Base-by-base conservation (phyloP, 164 flowering plant genomes). In the Stephania yunnanensis region DNA sequence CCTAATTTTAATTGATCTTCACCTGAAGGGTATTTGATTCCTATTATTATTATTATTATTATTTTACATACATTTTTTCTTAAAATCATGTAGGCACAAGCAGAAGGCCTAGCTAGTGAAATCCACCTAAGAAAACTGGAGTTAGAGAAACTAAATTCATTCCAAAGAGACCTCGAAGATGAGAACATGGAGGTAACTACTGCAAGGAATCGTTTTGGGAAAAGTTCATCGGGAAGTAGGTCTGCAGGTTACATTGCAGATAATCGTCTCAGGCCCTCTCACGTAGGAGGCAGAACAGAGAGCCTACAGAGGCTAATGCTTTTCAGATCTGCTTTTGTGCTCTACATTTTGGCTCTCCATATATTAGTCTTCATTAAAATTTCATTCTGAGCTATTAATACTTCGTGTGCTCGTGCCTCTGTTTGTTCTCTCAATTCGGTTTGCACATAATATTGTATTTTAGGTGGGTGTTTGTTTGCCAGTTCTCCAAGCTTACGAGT, bases 321-420 rank as follows among this genome's bases (percentile, higher is more conserved):
- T 46, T 82, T 91, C 75, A 88, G 95, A 80, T 94, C 94, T 42
- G 84, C 90, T 17, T 92, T 92, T 78, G 95, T 90, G 78, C 87
- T 92, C 70, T 92, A 94, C 83, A 91, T 94, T 80, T 86, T 92
- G 73, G 85, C 80, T 73, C 82, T 94, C 72, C 95, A 94, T 71
- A 77, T 94, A 72, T 69, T 91, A 82, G 98, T 94, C 73, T 94
- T 92, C 85, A 90, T 94, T 78, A 92, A 87, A 85, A 85, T 94
- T 63, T 92, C 97, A 67, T 92, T 90, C 79, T 93, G 77, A 80
- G 22, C 67, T 30, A 6, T n/a, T 65, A 30, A 1, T 31, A 30
- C 2, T 31, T 10, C 15, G 4, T 36, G 42, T 36, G 42, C 42
- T 36, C 42, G 4, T 36, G 42, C 42, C 42, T 36, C 42, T 36